These are phyloP conservation scores for Inga leiocalycina DNA, from an alignment of 306 rosid genomes.

Conservation along the genomic window DNA sequence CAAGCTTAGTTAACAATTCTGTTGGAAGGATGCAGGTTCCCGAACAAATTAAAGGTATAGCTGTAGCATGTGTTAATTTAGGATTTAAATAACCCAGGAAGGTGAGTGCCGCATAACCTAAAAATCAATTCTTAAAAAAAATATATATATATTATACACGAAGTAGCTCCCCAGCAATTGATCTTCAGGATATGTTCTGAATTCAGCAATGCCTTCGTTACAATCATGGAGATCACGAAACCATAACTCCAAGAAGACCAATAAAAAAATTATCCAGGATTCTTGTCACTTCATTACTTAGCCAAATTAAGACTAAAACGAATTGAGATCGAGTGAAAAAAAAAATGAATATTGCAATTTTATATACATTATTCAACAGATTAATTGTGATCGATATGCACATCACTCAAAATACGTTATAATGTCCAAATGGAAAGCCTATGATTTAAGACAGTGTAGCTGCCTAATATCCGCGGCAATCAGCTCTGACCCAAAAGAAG, in stretches of 20 bases:
- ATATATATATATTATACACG: background rate
- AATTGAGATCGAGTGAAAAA: background rate
- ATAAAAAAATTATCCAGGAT: background rate
- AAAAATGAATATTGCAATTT: background rate
- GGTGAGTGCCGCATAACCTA: background rate
- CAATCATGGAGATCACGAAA: constrained; percentile 11
- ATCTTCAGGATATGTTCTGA: background rate
- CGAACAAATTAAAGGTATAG: background rate
- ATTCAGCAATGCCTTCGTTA: background rate
- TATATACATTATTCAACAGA: background rate
- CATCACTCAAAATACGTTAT: background rate
- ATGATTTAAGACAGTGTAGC: background rate
- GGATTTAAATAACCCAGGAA: background rate
- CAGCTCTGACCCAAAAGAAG: background rate
- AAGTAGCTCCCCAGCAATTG: background rate
- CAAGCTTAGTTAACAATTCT: background rate
- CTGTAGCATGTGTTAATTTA: background rate
- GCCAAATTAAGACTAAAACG: constrained; percentile 2
- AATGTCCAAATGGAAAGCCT: background rate
- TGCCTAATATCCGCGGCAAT: constrained; percentile 1
- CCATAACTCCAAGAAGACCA: background rate
- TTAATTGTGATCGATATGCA: background rate
- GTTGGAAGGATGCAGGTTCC: background rate
- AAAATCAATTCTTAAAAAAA: background rate
- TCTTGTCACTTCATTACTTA: background rate